These are phyloP conservation scores for Ogataea corticis DNA, from an alignment of 805 yeast genomes.

Conservation along the genomic window DNA sequence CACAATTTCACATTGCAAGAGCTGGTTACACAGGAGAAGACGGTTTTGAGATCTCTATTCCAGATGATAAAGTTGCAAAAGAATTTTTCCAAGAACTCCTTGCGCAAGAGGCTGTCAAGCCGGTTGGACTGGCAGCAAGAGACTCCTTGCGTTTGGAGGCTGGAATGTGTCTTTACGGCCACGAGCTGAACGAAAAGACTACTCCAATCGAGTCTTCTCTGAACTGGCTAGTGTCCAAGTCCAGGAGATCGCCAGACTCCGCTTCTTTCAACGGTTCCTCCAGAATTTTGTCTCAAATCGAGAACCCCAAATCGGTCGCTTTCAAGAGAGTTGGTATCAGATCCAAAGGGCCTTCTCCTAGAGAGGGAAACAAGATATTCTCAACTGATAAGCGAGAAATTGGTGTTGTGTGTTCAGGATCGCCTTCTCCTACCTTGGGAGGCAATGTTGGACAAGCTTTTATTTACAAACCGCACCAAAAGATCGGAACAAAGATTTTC, in stretches of 20 bases:
- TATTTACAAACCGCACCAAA: slow-evolving; percentile 66
- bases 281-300: slow-evolving; percentile 66
- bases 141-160: slow-evolving; percentile 95
- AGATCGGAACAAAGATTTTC: slow-evolving; percentile 69
- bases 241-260: slow-evolving; percentile 55
- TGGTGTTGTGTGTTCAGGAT: slow-evolving; percentile 58
- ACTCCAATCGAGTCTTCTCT: slow-evolving; percentile 90
- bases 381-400: slow-evolving; percentile 53
- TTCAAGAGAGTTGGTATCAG: slow-evolving; percentile 74
- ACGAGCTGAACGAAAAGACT: slow-evolving; percentile 74
- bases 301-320: slow-evolving; percentile 56
- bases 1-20: slow-evolving; percentile 75
- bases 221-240: slow-evolving; percentile 86
- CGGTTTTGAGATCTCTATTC: slow-evolving; percentile 90
- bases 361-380: slow-evolving; percentile 71
- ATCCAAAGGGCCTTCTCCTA: slow-evolving; percentile 88
- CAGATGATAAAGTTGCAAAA: slow-evolving; percentile 51
- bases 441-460: slow-evolving; percentile 91
- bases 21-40: slow-evolving; percentile 99
- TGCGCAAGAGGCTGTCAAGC: slow-evolving; percentile 58
- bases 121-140: slow-evolving; percentile 97
- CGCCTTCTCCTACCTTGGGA: slow-evolving; percentile 61
- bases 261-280: slow-evolving; percentile 74
- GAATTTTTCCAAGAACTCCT: slow-evolving; percentile 64
- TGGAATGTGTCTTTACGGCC: slow-evolving; percentile 97